A percentile compares a stretch with the other conserved stretches of the same genome.
phyloP scores from a whole-genome alignment of 148 eudicot species.

The Mesembryanthemum crystallinum region DNA sequence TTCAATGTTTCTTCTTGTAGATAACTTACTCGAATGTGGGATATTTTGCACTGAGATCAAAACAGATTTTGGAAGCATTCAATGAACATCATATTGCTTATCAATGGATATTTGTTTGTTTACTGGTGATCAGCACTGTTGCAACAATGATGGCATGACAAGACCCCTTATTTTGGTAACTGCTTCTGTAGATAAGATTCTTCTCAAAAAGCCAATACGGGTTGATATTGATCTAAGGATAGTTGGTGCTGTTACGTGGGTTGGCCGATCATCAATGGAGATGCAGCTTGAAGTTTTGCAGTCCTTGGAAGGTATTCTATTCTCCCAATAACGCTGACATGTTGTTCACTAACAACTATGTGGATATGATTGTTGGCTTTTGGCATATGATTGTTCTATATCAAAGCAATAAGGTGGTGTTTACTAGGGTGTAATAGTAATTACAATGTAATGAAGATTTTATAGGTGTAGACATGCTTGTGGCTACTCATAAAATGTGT shows the following conservation, averaged over 20 bases:
- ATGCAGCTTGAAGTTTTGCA: constrained; percentile 82
- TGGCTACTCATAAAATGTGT: no score
- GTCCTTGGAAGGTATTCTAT: constrained; percentile 50
- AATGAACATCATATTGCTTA: neutral
- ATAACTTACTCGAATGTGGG: neutral
- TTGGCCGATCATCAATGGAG: constrained; percentile 93
- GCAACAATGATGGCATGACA: constrained; percentile 43
- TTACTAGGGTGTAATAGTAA: no score
- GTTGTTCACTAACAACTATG: no score
- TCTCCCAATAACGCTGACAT: neutral
- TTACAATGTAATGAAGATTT: no score
- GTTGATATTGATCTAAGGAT: constrained; percentile 65
- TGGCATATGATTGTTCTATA: no score
- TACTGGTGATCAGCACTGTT: constrained; percentile 56
- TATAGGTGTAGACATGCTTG: no score
- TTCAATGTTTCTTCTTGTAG: neutral
- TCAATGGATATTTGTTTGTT: neutral
- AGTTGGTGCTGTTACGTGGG: constrained; percentile 93
- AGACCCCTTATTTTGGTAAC: constrained; percentile 73
- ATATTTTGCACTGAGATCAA: neutral
- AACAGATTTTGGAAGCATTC: neutral
- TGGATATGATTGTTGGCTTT: no score
- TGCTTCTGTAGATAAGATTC: constrained; percentile 93
- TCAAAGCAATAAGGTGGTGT: no score
- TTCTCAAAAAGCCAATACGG: constrained; percentile 70